Percentiles rank a stretch among this genome's conserved stretches.
These are phyloP conservation scores for Petunia secreta DNA, from an alignment of 257 asterid species.

Conservation along the genomic window DNA sequence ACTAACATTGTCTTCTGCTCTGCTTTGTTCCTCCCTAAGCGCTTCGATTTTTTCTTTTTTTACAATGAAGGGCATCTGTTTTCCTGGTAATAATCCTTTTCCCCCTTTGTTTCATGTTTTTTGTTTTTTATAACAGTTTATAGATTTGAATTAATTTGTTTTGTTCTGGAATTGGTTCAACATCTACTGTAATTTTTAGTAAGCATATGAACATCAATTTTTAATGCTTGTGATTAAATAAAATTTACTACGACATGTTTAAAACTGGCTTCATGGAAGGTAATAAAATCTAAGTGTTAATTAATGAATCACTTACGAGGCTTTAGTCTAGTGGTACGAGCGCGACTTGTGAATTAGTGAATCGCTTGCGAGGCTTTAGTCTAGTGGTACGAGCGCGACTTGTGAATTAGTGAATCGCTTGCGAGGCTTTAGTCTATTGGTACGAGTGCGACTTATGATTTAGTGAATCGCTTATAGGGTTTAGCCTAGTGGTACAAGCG, in stretches of 20 bases:
- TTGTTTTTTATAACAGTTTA: not conserved
- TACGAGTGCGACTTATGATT: too few species aligned
- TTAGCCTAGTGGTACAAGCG: too few species aligned
- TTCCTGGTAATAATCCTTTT: not conserved
- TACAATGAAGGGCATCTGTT: not conserved
- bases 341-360: too few species aligned
- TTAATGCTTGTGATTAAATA: not conserved
- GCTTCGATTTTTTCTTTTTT: not conserved
- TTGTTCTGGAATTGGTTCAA: not conserved
- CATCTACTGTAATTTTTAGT: not conserved
- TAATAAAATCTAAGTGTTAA: too few species aligned
- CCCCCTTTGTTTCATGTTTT: not conserved
- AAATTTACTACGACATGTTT: not conserved
- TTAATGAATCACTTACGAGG: too few species aligned
- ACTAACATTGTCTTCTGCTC: not conserved
- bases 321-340: too few species aligned
- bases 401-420: too few species aligned
- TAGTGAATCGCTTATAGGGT: too few species aligned
- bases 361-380: too few species aligned
- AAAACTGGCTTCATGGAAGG: not conserved
- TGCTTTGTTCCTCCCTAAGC: not conserved
- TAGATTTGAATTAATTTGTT: slow-evolving; percentile 5
- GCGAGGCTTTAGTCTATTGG: too few species aligned
- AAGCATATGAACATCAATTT: too few species aligned
- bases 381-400: too few species aligned